Percentiles rank a stretch among this genome's conserved stretches.
Conservation (phyloP, 2,329 filamentous ascomycete species). For the Biscogniauxia mediterranea region DNA sequence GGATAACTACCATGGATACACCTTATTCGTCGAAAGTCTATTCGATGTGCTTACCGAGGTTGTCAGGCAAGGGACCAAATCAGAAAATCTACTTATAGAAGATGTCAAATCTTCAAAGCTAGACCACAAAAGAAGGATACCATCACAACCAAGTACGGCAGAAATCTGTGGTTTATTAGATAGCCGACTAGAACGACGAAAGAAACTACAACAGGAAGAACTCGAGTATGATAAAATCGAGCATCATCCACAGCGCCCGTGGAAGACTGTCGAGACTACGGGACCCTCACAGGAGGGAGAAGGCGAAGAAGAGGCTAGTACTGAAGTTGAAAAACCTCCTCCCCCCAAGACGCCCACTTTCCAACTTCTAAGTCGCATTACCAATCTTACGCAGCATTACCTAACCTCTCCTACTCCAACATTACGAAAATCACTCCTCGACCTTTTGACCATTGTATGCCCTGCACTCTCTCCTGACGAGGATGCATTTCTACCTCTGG, state of each 20-base stretch:
- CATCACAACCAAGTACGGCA: conserved; percentile 37
- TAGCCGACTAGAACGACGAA: conserved; percentile 52
- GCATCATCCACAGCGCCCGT: conserved; percentile 37
- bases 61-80: conserved; percentile 75
- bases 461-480: conserved; percentile 73
- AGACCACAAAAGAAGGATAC: conserved; percentile 43
- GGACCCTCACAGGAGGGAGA: conserved; percentile 35
- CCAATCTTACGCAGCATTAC: conserved; percentile 83
- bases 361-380: conserved; percentile 76
- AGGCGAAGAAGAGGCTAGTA: conserved; percentile 35
- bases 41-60: conserved; percentile 82
- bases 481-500: conserved; percentile 79
- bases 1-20: conserved; percentile 95
- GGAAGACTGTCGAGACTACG: conserved; percentile 29
- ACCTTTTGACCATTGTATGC: conserved; percentile 70
- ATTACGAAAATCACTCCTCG: conserved; percentile 75
- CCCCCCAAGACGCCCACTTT: conserved; percentile 76
- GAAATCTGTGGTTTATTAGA: conserved; percentile 59
- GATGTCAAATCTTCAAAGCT: conserved; percentile 35
- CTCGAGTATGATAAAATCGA: conserved; percentile 33
- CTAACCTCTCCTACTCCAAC: conserved; percentile 80
- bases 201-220: conserved; percentile 30
- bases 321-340: conserved; percentile 48
- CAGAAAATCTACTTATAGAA: conserved; percentile 47
- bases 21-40: conserved; percentile 77